Base-by-base conservation (phyloP, 2,329 filamentous ascomycete genomes). In the Diaporthe sp. region DNA sequence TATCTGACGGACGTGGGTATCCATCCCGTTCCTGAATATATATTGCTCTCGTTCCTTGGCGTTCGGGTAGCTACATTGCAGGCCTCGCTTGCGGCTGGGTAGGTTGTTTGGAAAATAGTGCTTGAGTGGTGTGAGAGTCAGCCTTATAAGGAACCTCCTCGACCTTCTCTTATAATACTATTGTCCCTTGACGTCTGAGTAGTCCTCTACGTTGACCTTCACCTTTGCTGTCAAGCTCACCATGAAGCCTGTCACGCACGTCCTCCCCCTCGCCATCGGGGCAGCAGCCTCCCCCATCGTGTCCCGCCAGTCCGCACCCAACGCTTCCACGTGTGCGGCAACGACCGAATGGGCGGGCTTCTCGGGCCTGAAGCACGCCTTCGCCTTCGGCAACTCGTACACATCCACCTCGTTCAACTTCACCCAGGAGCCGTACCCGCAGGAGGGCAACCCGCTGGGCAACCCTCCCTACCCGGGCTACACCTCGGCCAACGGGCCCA, bases 401-500 rank as follows among this genome's bases (percentile, higher is more conserved):
- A 76, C 75, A 1, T 37, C 49, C 37, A 76, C 75, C 49, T 88
- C 88, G 12, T 94, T 93, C 82, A 83, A 91, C 75, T 83, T 88
- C 57, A 86, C 83, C 15, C 84, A 86, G 31, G 82, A 85, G 0
- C 87, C 90, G 4, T 67, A 65, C 51, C 91, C 92, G 1, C 88
- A 85, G 10, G 77, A 84, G 2, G 81, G 84, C 0, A 92, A 92
- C 77, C 91, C 91, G 0, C 84, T 93, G 60, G 92, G 92, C 0
- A 94, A 94, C 79, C 92, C 92, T 0, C 77, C 84, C 0, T 90
- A 89, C 77, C 88, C 87, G 0, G 87, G 88, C 31, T 87, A 82
- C 77, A 90, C 88, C 31, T 85, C 87, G 0, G 83, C 86, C 8
- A 87, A 87, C 31, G 89, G 89, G 15, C 80, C 84, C 31, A 90